Conservation (phyloP, 2,329 filamentous ascomycete genomes). For the Trichoderma oligosporum region DNA sequence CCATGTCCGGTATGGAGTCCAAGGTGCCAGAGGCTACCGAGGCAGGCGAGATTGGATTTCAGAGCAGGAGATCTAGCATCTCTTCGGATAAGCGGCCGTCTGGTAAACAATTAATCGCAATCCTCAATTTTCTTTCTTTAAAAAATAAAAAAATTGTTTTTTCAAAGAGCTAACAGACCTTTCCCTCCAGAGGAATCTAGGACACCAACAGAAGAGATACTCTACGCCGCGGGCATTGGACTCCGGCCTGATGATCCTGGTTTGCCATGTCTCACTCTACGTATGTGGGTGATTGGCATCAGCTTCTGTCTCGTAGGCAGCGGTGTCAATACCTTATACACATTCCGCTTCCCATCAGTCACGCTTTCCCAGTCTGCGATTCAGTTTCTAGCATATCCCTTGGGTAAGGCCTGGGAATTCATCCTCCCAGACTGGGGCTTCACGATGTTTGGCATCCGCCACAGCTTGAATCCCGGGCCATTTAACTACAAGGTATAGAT, state of each 20-base stretch:
- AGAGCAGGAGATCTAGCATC: slow-evolving; percentile 2
- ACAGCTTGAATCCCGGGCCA: slow-evolving; percentile 40
- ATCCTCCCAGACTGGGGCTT: slow-evolving; percentile 31
- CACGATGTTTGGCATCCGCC: slow-evolving; percentile 25
- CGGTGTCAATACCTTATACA: slow-evolving; percentile 41
- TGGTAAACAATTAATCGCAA: not conserved
- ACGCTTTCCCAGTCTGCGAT: slow-evolving; percentile 34
- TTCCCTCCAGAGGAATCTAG: slow-evolving; percentile 14
- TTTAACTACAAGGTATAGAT: slow-evolving; percentile 33
- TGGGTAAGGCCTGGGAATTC: slow-evolving; percentile 39
- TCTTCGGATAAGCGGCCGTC: slow-evolving; percentile 5
- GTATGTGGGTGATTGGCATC: slow-evolving; percentile 40
- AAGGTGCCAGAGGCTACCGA: not conserved
- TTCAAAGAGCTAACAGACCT: not conserved
- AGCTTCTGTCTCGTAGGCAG: slow-evolving; percentile 37
- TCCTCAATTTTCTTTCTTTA: not conserved
- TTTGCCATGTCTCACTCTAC: slow-evolving; percentile 35
- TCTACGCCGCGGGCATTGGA: slow-evolving; percentile 32
- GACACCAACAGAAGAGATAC: slow-evolving; percentile 26
- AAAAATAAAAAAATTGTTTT: too few relatives aligned
- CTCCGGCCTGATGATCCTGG: slow-evolving; percentile 28
- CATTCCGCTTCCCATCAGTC: slow-evolving; percentile 34
- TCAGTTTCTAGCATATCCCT: slow-evolving; percentile 43
- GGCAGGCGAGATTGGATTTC: not conserved
- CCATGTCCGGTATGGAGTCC: not conserved